Percentiles rank a stretch among this genome's conserved stretches.
These are phyloP conservation scores for Pichia gijzeniarum DNA, from an alignment of 805 yeast species.

Conservation along the genomic window DNA sequence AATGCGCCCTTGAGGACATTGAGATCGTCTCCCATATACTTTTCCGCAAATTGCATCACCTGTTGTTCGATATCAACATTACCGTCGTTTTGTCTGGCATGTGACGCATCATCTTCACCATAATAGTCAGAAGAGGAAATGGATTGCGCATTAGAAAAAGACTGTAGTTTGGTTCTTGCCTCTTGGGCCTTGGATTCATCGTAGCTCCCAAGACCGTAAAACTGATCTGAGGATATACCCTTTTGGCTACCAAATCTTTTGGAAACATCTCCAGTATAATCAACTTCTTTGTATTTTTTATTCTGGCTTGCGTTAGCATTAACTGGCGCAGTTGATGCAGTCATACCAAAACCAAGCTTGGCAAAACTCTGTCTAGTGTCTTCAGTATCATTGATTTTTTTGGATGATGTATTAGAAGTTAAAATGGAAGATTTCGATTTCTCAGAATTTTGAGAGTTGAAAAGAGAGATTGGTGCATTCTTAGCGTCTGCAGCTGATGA, in stretches of 20 bases:
- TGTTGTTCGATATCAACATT: slow-evolving; percentile 43
- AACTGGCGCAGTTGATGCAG: slow-evolving; percentile 48
- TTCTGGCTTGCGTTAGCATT: slow-evolving; percentile 12
- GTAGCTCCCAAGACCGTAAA: slow-evolving; percentile 80
- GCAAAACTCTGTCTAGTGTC: slow-evolving; percentile 67
- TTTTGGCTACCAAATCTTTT: slow-evolving; percentile 81
- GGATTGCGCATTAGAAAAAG: slow-evolving; percentile 79
- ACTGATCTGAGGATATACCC: slow-evolving; percentile 93
- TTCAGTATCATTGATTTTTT: slow-evolving; percentile 25
- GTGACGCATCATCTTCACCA: slow-evolving; percentile 55
- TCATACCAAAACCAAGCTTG: slow-evolving; percentile 87
- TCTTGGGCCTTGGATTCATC: slow-evolving; percentile 75
- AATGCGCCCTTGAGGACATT: slow-evolving; percentile 84
- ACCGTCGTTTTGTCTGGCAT: slow-evolving; percentile 18
- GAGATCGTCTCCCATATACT: slow-evolving; percentile 77
- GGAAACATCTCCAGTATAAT: slow-evolving; percentile 69
- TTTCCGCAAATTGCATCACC: slow-evolving; percentile 55
- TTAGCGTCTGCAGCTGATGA: slow-evolving; percentile 9
- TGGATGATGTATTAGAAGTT: background rate
- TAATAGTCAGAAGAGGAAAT: slow-evolving; percentile 91
- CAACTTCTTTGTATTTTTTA: slow-evolving; percentile 30
- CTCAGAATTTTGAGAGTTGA: background rate
- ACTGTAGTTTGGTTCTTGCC: slow-evolving; percentile 73
- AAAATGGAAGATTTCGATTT: background rate
- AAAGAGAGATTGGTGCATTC: slow-evolving; percentile 14